These are phyloP conservation scores for Gillenia trifoliata DNA, from an alignment of 306 rosid species.

Conservation along the genomic window DNA sequence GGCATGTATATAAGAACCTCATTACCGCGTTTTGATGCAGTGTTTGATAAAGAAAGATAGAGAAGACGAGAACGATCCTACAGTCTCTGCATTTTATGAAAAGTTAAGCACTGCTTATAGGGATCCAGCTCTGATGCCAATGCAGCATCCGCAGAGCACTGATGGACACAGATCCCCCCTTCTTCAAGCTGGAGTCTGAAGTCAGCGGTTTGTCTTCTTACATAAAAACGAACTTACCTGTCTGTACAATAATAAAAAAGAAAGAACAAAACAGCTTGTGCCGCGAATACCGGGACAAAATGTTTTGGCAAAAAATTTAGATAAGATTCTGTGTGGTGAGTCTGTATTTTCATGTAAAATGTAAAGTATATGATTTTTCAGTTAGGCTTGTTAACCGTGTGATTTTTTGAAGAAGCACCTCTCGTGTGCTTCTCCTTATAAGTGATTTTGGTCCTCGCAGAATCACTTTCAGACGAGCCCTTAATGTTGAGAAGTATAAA, in stretches of 20 bases:
- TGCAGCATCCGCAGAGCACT: slow-evolving; percentile 26
- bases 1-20: not conserved
- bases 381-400: not conserved
- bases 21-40: slow-evolving; percentile 34
- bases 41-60: slow-evolving; percentile 71
- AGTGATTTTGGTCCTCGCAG: too few relatives aligned
- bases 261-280: not conserved
- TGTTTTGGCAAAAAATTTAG: not conserved
- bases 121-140: slow-evolving; percentile 59
- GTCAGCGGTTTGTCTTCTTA: not conserved
- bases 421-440: too few relatives aligned
- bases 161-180: slow-evolving; percentile 49
- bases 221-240: not conserved
- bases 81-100: slow-evolving; percentile 47
- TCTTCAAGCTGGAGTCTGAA: slow-evolving; percentile 37
- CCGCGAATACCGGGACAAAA: not conserved
- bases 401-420: too few relatives aligned
- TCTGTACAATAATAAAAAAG: not conserved
- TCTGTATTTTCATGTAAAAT: not conserved
- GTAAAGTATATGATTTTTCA: not conserved
- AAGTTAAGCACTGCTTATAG: slow-evolving; percentile 47
- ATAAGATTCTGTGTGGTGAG: not conserved
- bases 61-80: slow-evolving; percentile 46
- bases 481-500: too few relatives aligned
- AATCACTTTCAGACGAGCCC: too few relatives aligned